These are phyloP conservation scores for Plasmodium coatneyi DNA, from an alignment of 169 alveolate genomes.

Conservation along the genomic window DNA sequence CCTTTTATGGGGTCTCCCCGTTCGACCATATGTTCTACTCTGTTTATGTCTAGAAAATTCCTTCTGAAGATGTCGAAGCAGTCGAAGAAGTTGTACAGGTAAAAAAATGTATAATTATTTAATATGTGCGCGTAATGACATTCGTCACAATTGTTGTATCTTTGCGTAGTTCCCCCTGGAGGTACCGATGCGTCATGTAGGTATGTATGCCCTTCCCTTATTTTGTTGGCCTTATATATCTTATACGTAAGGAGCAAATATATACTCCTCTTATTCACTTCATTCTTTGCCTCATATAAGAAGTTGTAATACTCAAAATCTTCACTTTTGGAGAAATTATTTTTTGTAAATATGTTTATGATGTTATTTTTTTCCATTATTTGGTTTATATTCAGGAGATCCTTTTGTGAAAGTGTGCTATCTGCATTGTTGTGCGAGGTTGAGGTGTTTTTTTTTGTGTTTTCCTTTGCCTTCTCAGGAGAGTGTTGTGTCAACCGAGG, in stretches of 20 bases:
- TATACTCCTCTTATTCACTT: conserved; percentile 21
- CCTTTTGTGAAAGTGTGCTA: conserved; percentile 28
- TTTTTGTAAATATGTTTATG: conserved; percentile 65
- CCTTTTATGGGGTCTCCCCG: not conserved
- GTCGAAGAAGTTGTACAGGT: conserved; percentile 46
- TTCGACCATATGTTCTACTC: not conserved
- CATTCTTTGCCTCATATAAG: conserved; percentile 24
- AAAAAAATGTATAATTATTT: conserved; percentile 30
- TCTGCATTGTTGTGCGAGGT: not conserved
- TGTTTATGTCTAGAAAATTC: conserved; percentile 44
- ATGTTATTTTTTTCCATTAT: conserved; percentile 58
- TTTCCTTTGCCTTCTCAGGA: not conserved
- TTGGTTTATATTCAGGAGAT: conserved; percentile 23
- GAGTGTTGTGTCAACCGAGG: not conserved
- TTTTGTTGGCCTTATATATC: conserved; percentile 32
- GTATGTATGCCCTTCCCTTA: conserved; percentile 5
- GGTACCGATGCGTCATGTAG: not conserved
- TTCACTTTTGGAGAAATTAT: conserved; percentile 16
- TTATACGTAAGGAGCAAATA: conserved; percentile 38
- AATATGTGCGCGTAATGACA: not conserved
- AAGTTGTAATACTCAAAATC: conserved; percentile 54
- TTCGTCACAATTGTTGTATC: not conserved
- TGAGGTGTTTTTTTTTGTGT: not conserved
- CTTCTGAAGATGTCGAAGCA: conserved; percentile 30
- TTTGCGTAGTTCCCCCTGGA: not conserved